Base-by-base conservation (phyloP, 2,329 filamentous ascomycete genomes). In the Pseudopyrenochaeta lycopersici region DNA sequence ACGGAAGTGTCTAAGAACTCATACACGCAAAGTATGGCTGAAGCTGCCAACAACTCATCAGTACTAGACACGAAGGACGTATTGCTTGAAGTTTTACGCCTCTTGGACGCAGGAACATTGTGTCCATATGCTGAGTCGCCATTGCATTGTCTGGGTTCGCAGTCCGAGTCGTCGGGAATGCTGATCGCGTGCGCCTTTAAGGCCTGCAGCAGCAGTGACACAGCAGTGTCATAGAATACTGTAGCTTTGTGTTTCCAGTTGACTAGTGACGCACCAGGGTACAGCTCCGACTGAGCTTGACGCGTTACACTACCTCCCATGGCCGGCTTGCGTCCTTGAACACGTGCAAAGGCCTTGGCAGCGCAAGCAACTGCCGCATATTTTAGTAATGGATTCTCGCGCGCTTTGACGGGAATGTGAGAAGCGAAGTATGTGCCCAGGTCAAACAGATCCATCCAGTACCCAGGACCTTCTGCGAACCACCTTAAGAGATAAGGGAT, bases 11-110 rank as follows among this genome's bases (percentile, higher is more conserved):
- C 86, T 14, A 89, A 76, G 53, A 89, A 85, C 58, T 90, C 87
- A 65, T 89, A 89, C 0, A 87, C 84, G 53, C 86, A 89, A 1
- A 90, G 72, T 12, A 90, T 88, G 0, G 87, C 86, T 2, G 86
- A 86, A 2, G 87, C 86, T 7, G 86, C 85, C 18, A 89, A 78
- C 3, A 88, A 79, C 52, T 89, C 85, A 59, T 88, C 86, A 3
- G 81, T 78, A 57, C 80, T 81, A 43, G 78, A 78, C 30, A 77
- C 66, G 39, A 59, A 64, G 3, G 62, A 64, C 31, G 76, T 56
- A 61, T 66, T 78, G 63, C 71, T 82, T 63, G 71, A 79, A 55
- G 69, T 63, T 17, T 80, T 76, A 30, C 78, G 79, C 52, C 80
- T 75, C 43, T 78, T 78, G 31, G 63, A 66, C 33, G 56, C 49